Base-by-base conservation (phyloP, 768 basidiomycete genomes). In the Kwoniella shandongensis region DNA sequence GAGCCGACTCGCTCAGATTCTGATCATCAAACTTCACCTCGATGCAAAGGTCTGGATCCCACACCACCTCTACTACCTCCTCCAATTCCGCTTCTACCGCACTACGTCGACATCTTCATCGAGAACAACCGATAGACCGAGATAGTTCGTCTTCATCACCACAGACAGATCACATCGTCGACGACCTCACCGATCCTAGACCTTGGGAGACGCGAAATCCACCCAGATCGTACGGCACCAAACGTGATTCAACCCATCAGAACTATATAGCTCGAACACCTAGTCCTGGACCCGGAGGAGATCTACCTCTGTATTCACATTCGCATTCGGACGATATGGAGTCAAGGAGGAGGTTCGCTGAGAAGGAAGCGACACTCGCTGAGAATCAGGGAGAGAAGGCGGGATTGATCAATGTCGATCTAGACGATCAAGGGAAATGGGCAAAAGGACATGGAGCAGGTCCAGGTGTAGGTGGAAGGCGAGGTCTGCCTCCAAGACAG, bases 371-470 rank as follows among this genome's bases (percentile, higher is more conserved):
- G 22, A 13, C 29, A 26, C 17, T 54, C 22, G 60, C 54, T 26
- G 53, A 52, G 22, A 32, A 23, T 1, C 25, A 36, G 17, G 45
- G 45, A 20, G 61, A 62, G 56, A 54, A 64, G 42, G 22, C 25
- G 1, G 49, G 59, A 20, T 38, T 57, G 47, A 23, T 64, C 22
- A 47, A 60, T 18, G 41, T 57, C 20, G 60, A 66, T 40, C 62
- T 62, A 12, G 64, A 69, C 29, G 75, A 71, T 27, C 67, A 70
- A 44, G 66, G 61, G 6, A 72, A 71, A 54, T 74, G 75, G 54
- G 66, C 66, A 18, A 76, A 76, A 47, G 73, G 73, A 5, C 67
- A 69, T 54, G 71, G 70, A 1, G 59, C 67, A 7, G 75, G 75
- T 7, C 73, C 73, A 18, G 71, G 75, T 12, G 53, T 61, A 35